Evolutionary conservation across 805 yeast genomes (phyloP), one percentile per base, ranked within the genome.

Genomic region (Cyberlindnera japonica): DNA sequence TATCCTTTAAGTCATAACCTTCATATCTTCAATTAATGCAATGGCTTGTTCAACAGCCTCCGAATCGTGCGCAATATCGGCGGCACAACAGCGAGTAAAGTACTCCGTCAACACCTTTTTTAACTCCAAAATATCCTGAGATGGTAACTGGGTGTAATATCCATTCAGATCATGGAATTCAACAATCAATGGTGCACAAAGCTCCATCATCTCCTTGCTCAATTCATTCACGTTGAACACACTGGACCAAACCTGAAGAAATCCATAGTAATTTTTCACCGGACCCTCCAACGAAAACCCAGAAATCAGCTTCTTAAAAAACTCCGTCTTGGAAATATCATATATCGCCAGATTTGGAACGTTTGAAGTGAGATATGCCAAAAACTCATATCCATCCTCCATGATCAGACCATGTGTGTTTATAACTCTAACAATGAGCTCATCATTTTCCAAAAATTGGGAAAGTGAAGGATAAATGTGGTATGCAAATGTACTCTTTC

Each of bases 81-180:
- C 20, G 7, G 28, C 21, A 21, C 37, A 33, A 7, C 28, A 23
- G 4, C 29, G 23, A 13, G 32, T 47, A 46, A 57, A 67, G 33
- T 52, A 54, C 12, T 50, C 44, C 4, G 60, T 47, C 21, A 65
- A 37, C 4, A 55, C 51, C n/a, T 40, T 44, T 41, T 62, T 66
- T 40, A 68, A 64, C 5, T 60, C 55, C 6, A 50, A 33, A 9
- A 63, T 46, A 14, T 51, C 51, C 23, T 56, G 51, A 5, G 54
- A 47, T 15, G 51, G 57, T 40, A 54, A 35, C 15, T 47, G 55
- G 3, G 51, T 47, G 38, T 56, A 58, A 35, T 56, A 55, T 30
- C 57, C 54, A 32, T 63, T 64, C 37, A 62, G 43, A 41, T 67
- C 70, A 41, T 58, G 57, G 23, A 68, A 55, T 48, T 61, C 68